These are phyloP conservation scores for Populus simonii DNA, from an alignment of 345 rosid genomes.

Conservation along the genomic window DNA sequence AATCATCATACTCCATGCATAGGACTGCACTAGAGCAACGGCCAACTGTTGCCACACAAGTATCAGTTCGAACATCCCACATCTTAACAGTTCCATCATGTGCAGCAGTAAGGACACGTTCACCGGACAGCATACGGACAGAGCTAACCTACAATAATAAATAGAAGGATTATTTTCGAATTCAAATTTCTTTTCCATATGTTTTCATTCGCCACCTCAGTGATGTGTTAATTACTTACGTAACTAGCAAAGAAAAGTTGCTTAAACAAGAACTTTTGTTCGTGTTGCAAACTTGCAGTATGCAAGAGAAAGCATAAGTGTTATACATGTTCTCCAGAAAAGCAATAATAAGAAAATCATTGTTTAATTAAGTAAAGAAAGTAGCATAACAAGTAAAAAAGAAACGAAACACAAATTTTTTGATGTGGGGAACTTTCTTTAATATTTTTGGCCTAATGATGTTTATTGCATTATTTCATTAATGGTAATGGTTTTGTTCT, in stretches of 20 bases:
- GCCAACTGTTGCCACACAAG: constrained; percentile 98
- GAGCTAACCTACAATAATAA: constrained; percentile 61
- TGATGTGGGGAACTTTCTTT: no score
- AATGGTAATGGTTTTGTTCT: no score
- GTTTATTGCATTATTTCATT: no score
- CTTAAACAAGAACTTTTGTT: no score
- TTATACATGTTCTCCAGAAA: not conserved
- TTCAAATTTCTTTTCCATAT: constrained; percentile 1
- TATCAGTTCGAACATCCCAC: constrained; percentile 99
- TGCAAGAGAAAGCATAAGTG: not conserved
- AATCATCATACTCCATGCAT: constrained; percentile 96
- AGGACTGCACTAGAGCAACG: constrained; percentile 87
- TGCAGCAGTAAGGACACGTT: constrained; percentile 87
- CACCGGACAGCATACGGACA: constrained; percentile 94
- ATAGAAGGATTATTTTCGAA: not conserved
- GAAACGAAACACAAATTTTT: not conserved
- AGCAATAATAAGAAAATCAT: not conserved
- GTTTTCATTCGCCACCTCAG: no score
- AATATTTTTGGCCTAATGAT: no score
- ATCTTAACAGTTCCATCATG: constrained; percentile 94
- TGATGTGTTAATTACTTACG: no score
- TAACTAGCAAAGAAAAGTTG: not conserved
- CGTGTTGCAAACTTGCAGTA: not conserved
- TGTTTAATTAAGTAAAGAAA: not conserved
- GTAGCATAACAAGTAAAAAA: not conserved